Percentiles rank a stretch among this genome's conserved stretches.
Evolutionary conservation across 2,329 filamentous ascomycete species (phyloP).

Genomic region (Phialemonium atrogriseum): DNA sequence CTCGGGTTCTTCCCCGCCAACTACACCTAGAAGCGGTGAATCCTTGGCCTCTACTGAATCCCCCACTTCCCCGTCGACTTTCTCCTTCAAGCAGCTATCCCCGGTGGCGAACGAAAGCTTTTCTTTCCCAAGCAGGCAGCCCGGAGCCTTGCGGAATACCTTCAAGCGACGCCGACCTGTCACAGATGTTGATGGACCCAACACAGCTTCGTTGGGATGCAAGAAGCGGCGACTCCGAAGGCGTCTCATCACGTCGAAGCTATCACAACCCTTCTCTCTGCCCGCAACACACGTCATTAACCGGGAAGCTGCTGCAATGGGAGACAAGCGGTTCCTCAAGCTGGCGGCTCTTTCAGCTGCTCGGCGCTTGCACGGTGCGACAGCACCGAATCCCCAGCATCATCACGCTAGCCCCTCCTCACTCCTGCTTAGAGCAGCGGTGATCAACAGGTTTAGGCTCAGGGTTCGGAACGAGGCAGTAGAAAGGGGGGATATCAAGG

Average conservation of each 20-base stretch:
- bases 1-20: background rate
- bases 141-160: constrained; percentile 2
- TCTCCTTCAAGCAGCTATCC: constrained; percentile 2
- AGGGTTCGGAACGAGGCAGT: constrained; percentile 31
- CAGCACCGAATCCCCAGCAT: constrained; percentile 2
- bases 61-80: background rate
- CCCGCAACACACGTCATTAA: constrained; percentile 64
- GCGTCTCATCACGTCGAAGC: constrained; percentile 58
- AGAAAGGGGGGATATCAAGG: constrained; percentile 19
- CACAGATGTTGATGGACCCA: constrained; percentile 52
- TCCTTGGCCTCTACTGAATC: background rate
- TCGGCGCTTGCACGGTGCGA: constrained; percentile 14
- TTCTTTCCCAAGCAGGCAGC: background rate
- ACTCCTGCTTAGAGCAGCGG: constrained; percentile 54
- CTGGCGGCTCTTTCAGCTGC: constrained; percentile 33
- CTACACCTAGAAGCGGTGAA: background rate
- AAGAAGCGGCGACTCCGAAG: constrained; percentile 63
- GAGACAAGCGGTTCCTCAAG: constrained; percentile 40
- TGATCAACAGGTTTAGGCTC: constrained; percentile 52
- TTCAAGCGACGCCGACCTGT: constrained; percentile 43
- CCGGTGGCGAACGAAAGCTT: background rate
- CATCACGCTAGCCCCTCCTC: constrained; percentile 20
- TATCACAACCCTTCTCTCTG: constrained; percentile 60
- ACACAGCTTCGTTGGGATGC: constrained; percentile 37
- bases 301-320: constrained; percentile 38